These are phyloP conservation scores for Erythrophleum ivorense DNA, from an alignment of 331 rosid genomes.

Conservation along the genomic window DNA sequence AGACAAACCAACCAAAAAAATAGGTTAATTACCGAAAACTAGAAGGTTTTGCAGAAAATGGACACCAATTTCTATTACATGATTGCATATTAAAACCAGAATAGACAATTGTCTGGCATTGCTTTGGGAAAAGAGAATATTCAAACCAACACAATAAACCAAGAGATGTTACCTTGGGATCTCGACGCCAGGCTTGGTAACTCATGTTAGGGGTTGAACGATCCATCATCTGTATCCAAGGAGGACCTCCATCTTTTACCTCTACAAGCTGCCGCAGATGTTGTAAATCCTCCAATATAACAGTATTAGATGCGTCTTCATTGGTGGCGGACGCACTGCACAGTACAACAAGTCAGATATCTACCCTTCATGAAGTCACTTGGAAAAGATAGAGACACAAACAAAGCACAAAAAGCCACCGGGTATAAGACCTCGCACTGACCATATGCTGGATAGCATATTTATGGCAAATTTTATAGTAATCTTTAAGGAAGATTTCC, in stretches of 20 bases:
- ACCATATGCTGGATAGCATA: neutral
- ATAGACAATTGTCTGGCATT: neutral
- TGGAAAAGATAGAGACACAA: neutral
- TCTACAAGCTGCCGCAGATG: slow-evolving; percentile 59
- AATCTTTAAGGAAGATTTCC: neutral
- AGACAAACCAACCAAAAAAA: slow-evolving; percentile 16
- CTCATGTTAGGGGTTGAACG: slow-evolving; percentile 56
- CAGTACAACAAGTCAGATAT: slow-evolving; percentile 27
- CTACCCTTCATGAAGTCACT: slow-evolving; percentile 7
- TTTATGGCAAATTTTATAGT: neutral
- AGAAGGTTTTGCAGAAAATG: neutral
- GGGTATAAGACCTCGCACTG: neutral
- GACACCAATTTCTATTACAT: slow-evolving; percentile 1
- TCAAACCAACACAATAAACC: slow-evolving; percentile 1
- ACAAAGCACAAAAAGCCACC: neutral
- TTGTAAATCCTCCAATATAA: slow-evolving; percentile 50
- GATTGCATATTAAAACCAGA: neutral
- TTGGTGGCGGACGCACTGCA: slow-evolving; percentile 34
- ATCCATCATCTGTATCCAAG: slow-evolving; percentile 68
- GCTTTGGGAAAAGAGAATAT: neutral
- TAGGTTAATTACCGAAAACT: neutral
- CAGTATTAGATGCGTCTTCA: slow-evolving; percentile 37
- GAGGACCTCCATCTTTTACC: slow-evolving; percentile 67
- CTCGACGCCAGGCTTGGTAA: slow-evolving; percentile 66
- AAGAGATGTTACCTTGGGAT: slow-evolving; percentile 57